Base-by-base conservation (phyloP, 2,329 filamentous ascomycete genomes). In the Exophiala spinifera region DNA sequence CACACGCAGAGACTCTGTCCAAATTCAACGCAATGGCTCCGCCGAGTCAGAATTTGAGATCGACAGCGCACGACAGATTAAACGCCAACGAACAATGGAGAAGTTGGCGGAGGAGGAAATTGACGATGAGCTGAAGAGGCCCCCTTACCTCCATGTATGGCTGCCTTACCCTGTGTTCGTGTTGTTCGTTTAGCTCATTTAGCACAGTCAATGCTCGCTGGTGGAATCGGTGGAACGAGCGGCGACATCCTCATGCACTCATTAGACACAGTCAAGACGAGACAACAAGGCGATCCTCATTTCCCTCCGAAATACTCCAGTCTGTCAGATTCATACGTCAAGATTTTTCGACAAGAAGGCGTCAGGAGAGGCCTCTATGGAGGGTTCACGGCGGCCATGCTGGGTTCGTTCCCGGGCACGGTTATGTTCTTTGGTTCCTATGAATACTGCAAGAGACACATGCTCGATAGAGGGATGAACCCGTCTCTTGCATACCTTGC, bases 161-260 rank as follows among this genome's bases (percentile, higher is more conserved):
- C 44, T 49, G 34, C 44, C 49, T 51, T 46, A 45, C 43, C 61
- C 65, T 46, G 63, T 52, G 44, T 47, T 56, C 25, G 40, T 50
- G 51, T 54, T 46, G 42, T 10, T 31, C 49, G 21, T 39, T 43
- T 39, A 42, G 39, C 51, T 61, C 33, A 51, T 52, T 6, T 39
- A 50, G 25, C 42, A 56, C 65, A 96, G 90, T 86, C 88, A 70
- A 99, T 97, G 91, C 79, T 99, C 67, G 94, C 94, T 31, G 94
- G 94, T 67, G 94, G 92, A 56, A 78, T 95, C 49, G 94, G 95
- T 67, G 94, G 94, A 49, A 91, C 89, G 14, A 95, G 88, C 52
- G 94, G 95, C 55, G 94, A 99, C 72, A 88, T 99, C 81, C 78
- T 99, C 63, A 99, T 99, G 94, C 94, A 99, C 76, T 97, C 92